Percentiles rank a stretch among this genome's conserved stretches.
Conservation (phyloP, 2,329 filamentous ascomycete genomes). For the Gyromitra esculenta region DNA sequence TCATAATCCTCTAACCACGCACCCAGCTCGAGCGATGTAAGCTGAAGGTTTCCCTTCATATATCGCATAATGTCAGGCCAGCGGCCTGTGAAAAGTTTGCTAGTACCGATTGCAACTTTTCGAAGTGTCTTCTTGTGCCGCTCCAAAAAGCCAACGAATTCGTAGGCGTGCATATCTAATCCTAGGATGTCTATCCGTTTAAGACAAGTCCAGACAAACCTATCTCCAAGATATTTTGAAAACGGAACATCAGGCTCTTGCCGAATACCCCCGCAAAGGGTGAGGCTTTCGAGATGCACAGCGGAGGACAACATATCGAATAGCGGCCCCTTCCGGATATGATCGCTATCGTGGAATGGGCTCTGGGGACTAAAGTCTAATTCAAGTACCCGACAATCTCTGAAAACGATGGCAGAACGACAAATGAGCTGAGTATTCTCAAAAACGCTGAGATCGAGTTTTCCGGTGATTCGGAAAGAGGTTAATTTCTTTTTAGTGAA, state of each 20-base stretch:
- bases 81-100: slow-evolving; percentile 43
- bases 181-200: slow-evolving; percentile 36
- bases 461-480: slow-evolving; percentile 39
- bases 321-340: slow-evolving; percentile 37
- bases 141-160: slow-evolving; percentile 37
- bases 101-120: slow-evolving; percentile 31
- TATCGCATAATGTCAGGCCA: slow-evolving; percentile 44
- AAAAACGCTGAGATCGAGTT: slow-evolving; percentile 36
- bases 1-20: slow-evolving; percentile 38
- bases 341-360: slow-evolving; percentile 31
- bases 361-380: slow-evolving; percentile 35
- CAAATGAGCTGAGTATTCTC: slow-evolving; percentile 41
- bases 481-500: slow-evolving; percentile 32
- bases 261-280: slow-evolving; percentile 35
- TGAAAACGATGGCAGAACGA: slow-evolving; percentile 31
- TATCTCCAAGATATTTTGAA: slow-evolving; percentile 43
- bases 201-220: slow-evolving; percentile 30
- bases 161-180: slow-evolving; percentile 40
- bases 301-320: slow-evolving; percentile 46
- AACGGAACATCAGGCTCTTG: slow-evolving; percentile 40
- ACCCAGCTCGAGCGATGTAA: slow-evolving; percentile 39
- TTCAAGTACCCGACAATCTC: slow-evolving; percentile 32
- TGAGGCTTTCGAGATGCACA: slow-evolving; percentile 32
- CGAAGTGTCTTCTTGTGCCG: slow-evolving; percentile 38
- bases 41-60: slow-evolving; percentile 37